Conservation (phyloP, 306 rosid species). For the Acacia crassicarpa region DNA sequence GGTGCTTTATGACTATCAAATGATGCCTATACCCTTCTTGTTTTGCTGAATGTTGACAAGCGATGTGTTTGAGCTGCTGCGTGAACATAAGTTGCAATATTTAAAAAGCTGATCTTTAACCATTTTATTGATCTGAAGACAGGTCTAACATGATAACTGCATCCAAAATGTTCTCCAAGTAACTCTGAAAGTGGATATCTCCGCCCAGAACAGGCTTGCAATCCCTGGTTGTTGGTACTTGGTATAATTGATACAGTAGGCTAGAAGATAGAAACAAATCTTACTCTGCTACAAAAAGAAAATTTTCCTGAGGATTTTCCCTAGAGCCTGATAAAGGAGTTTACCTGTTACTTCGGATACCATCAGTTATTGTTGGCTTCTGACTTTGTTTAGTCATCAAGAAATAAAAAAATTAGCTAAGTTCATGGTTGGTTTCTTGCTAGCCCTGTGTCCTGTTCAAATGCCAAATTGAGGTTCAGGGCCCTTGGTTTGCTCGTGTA, state of each 20-base stretch:
- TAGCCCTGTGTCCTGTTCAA: slow-evolving; percentile 33
- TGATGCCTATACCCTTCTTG: neutral
- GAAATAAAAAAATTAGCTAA: neutral
- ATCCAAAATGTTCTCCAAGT: slow-evolving; percentile 34
- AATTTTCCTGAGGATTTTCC: neutral
- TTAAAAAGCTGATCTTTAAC: slow-evolving; percentile 10
- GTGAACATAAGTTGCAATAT: slow-evolving; percentile 7
- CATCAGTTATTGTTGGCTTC: neutral
- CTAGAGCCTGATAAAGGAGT: neutral
- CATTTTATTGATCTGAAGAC: slow-evolving; percentile 32
- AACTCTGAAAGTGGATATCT: slow-evolving; percentile 37
- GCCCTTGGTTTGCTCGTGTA: slow-evolving; percentile 31
- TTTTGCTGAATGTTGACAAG: neutral
- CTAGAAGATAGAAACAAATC: slow-evolving; percentile 32
- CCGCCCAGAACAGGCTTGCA: slow-evolving; percentile 23
- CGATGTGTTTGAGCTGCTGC: neutral
- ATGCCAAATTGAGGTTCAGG: slow-evolving; percentile 32
- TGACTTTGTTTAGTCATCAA: neutral
- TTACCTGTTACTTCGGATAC: neutral
- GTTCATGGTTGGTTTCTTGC: slow-evolving; percentile 21
- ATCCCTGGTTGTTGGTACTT: slow-evolving; percentile 27
- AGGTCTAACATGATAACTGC: slow-evolving; percentile 30
- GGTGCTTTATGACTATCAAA: neutral
- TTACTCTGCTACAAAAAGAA: neutral
- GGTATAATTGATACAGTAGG: slow-evolving; percentile 25